phyloP scores from a whole-genome alignment of 768 basidiomycete genomes.

The Trametes gibbosa region DNA sequence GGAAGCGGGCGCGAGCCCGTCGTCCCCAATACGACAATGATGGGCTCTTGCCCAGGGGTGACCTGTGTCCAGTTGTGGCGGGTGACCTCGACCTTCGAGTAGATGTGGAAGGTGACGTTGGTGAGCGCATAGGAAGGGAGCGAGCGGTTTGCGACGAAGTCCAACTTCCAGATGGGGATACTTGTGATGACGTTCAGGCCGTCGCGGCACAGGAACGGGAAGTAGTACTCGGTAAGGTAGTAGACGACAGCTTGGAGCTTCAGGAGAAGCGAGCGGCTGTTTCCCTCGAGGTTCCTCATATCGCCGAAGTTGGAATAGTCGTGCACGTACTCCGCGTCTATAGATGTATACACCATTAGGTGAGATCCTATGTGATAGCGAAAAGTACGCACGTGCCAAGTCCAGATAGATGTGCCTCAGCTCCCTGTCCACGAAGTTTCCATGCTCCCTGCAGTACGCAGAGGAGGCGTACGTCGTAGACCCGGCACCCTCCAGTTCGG shows the following conservation, averaged over 20 bases:
- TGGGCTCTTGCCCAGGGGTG: conserved; percentile 18
- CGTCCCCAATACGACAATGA: conserved; percentile 29
- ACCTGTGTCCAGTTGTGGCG: conserved; percentile 22
- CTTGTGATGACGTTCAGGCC: conserved; percentile 28
- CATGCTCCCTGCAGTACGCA: conserved; percentile 18
- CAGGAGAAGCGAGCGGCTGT: conserved; percentile 15
- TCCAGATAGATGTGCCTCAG: conserved; percentile 26
- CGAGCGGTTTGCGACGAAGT: neutral
- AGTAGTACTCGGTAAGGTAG: conserved; percentile 28
- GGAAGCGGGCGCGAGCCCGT: conserved; percentile 20
- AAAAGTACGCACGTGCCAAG: conserved; percentile 18
- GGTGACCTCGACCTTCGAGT: conserved; percentile 21
- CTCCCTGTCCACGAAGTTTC: conserved; percentile 6
- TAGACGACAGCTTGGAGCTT: conserved; percentile 25
- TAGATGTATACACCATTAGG: neutral
- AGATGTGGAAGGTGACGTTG: conserved; percentile 23
- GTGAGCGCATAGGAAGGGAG: conserved; percentile 24
- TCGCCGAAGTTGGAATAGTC: conserved; percentile 28
- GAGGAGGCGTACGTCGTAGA: conserved; percentile 15
- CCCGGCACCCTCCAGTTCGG: conserved; percentile 14
- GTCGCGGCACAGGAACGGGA: conserved; percentile 19
- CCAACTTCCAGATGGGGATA: conserved; percentile 23
- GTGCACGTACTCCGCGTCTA: conserved; percentile 26
- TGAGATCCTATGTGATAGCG: too few species aligned
- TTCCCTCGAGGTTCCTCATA: conserved; percentile 13